Conservation (phyloP, 805 yeast genomes). For the Nakazawaea sp. region DNA sequence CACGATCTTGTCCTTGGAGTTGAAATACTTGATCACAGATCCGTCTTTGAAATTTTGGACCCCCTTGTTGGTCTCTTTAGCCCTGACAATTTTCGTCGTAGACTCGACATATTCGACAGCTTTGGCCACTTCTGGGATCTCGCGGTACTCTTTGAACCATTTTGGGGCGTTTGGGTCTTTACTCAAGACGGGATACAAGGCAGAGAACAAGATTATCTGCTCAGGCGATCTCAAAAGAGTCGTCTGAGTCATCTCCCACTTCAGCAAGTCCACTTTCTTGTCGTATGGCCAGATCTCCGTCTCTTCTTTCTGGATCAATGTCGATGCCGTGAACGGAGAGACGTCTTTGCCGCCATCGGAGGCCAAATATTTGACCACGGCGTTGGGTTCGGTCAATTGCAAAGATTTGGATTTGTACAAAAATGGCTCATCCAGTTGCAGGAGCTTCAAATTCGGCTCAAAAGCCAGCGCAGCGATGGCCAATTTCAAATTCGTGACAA, state of each 20-base stretch:
- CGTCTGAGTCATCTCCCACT: constrained; percentile 14
- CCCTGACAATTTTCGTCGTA: constrained; percentile 35
- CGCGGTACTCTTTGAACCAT: constrained; percentile 38
- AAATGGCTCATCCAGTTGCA: constrained; percentile 17
- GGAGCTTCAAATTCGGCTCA: constrained; percentile 20
- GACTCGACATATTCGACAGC: constrained; percentile 42
- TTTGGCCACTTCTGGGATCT: constrained; percentile 29
- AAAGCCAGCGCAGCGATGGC: constrained; percentile 32
- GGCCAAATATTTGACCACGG: constrained; percentile 60
- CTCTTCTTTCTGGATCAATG: constrained; percentile 36
- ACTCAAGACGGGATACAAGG: constrained; percentile 38
- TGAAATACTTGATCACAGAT: constrained; percentile 14
- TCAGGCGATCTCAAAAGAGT: constrained; percentile 32
- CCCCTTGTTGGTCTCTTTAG: constrained; percentile 36
- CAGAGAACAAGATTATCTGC: constrained; percentile 53
- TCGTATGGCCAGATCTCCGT: constrained; percentile 32
- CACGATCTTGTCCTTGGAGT: constrained; percentile 29
- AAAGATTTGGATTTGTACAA: constrained; percentile 29
- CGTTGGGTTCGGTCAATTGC: constrained; percentile 56
- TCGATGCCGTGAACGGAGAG: constrained; percentile 24
- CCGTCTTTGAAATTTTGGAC: constrained; percentile 16
- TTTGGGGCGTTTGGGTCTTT: constrained; percentile 14
- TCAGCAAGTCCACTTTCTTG: constrained; percentile 19
- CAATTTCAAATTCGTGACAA: constrained; percentile 35
- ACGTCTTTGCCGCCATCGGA: constrained; percentile 22